These are phyloP conservation scores for Aspergillus ostianus DNA, from an alignment of 495 filamentous ascomycete species.

Conservation along the genomic window DNA sequence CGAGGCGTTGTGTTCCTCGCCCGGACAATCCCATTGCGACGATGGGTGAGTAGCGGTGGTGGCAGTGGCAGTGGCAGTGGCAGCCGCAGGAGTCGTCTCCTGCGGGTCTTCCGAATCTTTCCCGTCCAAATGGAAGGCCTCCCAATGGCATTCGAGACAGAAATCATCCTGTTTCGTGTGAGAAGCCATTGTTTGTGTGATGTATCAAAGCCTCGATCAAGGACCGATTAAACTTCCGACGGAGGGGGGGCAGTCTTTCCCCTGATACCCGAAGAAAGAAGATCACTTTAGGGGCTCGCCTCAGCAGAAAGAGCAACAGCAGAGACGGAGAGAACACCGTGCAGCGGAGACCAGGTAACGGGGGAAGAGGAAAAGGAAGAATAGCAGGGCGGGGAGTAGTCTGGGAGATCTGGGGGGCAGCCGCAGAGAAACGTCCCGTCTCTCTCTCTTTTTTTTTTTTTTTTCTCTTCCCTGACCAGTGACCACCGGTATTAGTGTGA, in stretches of 20 bases:
- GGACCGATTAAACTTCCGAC: slow-evolving; percentile 2
- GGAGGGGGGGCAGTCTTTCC: background rate
- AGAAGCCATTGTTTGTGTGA: slow-evolving; percentile 33
- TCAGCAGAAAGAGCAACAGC: background rate
- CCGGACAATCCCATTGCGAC: slow-evolving; percentile 34
- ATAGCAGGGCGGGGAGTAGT: background rate
- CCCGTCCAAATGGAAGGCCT: slow-evolving; percentile 39
- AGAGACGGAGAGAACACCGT: background rate
- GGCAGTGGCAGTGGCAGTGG: too few relatives aligned
- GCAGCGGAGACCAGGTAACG: background rate
- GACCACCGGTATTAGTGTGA: background rate
- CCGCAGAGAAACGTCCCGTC: background rate
- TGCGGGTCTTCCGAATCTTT: slow-evolving; percentile 25
- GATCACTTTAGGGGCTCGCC: background rate
- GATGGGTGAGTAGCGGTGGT: slow-evolving; percentile 9
- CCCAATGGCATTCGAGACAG: slow-evolving; percentile 48
- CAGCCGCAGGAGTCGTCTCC: slow-evolving; percentile 3
- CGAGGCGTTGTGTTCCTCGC: slow-evolving; percentile 29
- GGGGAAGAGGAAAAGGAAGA: background rate
- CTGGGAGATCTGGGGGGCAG: background rate
- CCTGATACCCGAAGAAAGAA: slow-evolving; percentile 9
- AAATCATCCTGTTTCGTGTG: slow-evolving; percentile 35
- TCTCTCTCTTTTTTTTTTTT: background rate
- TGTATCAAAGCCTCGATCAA: slow-evolving; percentile 4
- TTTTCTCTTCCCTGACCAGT: background rate